Percentiles rank a stretch among this genome's conserved stretches.
These are phyloP conservation scores for Setaria viridis DNA, from an alignment of 202 grass and related monocot species.

Conservation along the genomic window DNA sequence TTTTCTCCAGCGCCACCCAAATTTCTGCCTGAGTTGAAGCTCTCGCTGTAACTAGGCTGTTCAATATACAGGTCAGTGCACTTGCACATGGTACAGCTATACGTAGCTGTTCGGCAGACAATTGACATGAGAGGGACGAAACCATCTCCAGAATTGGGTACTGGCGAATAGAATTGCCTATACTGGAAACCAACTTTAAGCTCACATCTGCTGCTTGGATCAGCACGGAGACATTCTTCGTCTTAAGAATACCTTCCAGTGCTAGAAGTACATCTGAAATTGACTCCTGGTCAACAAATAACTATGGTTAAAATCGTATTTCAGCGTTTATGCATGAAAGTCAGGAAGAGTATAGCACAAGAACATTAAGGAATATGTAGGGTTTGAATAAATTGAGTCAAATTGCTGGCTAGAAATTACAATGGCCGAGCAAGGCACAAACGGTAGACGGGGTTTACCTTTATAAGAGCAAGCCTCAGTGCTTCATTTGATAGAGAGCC, in stretches of 20 bases:
- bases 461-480: conserved; percentile 65
- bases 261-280: conserved; percentile 67
- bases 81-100: conserved; percentile 54
- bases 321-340: not conserved
- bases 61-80: conserved; percentile 66
- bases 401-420: not conserved
- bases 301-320: not conserved
- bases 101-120: conserved; percentile 51
- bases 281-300: conserved; percentile 61
- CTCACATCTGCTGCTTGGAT: conserved; percentile 66
- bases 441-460: conserved; percentile 49
- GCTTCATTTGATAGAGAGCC: conserved; percentile 58
- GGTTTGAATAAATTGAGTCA: not conserved
- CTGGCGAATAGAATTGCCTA: conserved; percentile 62
- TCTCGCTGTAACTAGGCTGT: conserved; percentile 44
- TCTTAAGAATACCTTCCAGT: conserved; percentile 71
- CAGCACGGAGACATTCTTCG: conserved; percentile 52
- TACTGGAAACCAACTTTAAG: conserved; percentile 60
- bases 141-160: conserved; percentile 65
- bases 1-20: conserved; percentile 68
- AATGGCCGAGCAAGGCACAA: not conserved
- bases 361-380: not conserved
- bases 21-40: conserved; percentile 57
- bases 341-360: not conserved
- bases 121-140: conserved; percentile 57